Conservation (phyloP, 257 asterid genomes). For the Capsicum pubescens region DNA sequence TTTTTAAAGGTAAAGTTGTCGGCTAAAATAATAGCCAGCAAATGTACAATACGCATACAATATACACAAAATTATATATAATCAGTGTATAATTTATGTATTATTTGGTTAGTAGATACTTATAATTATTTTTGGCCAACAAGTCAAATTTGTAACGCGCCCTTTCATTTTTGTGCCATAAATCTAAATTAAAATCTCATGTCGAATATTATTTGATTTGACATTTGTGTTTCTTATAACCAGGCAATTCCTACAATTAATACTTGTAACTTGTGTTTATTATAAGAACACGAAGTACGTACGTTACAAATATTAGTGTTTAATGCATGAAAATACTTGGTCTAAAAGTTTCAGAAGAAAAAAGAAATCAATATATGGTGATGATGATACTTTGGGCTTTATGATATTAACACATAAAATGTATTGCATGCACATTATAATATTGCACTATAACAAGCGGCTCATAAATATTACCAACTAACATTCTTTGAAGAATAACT, state of each 20-base stretch:
- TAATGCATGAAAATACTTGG: conserved; percentile 18
- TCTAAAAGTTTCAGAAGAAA: neutral
- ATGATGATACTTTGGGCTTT: neutral
- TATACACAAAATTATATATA: neutral
- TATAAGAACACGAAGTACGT: neutral
- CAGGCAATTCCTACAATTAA: neutral
- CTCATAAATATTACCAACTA: conserved; percentile 42
- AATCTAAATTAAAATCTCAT: neutral
- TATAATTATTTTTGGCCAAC: neutral
- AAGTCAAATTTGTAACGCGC: neutral
- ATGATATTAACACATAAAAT: neutral
- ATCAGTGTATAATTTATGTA: neutral
- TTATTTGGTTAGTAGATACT: neutral
- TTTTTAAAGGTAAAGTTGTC: too few relatives aligned
- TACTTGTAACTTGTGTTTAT: conserved; percentile 16
- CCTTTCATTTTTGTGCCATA: neutral
- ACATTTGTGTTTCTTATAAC: neutral
- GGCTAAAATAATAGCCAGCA: neutral
- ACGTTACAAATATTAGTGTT: neutral
- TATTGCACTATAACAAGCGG: conserved; percentile 19
- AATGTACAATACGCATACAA: neutral
- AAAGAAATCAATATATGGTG: conserved; percentile 21
- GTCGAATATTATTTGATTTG: neutral
- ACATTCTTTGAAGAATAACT: conserved; percentile 26
- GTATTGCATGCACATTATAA: neutral